Conservation (phyloP, 805 yeast species). For the Schwanniomyces polymorphus region DNA sequence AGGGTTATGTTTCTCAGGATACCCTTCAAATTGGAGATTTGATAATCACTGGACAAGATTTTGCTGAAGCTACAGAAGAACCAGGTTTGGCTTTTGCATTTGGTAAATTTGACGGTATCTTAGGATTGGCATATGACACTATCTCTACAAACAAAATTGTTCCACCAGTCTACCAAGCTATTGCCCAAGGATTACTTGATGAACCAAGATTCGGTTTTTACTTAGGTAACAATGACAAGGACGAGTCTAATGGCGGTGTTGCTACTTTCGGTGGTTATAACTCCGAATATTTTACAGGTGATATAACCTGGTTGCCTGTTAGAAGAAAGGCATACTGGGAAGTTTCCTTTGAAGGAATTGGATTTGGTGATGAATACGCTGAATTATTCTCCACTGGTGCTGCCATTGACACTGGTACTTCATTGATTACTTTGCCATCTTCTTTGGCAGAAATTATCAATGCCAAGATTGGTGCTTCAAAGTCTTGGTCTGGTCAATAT, state of each 20-base stretch:
- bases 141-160: slow-evolving; percentile 86
- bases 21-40: slow-evolving; percentile 79
- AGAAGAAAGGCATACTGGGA: slow-evolving; percentile 99
- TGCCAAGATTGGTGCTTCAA: slow-evolving; percentile 94
- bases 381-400: slow-evolving; percentile 84
- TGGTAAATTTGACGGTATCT: slow-evolving; percentile 97
- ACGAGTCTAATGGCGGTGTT: slow-evolving; percentile 76
- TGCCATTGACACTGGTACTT: slow-evolving; percentile 98
- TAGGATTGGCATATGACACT: slow-evolving; percentile 92
- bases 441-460: slow-evolving; percentile 94
- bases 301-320: slow-evolving; percentile 93
- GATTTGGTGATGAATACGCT: slow-evolving; percentile 91
- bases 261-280: slow-evolving; percentile 97
- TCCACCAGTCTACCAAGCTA: slow-evolving; percentile 93
- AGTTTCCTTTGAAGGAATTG: slow-evolving; percentile 87
- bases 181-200: slow-evolving; percentile 78
- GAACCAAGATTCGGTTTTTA: slow-evolving; percentile 85
- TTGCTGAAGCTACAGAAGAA: slow-evolving; percentile 96
- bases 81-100: slow-evolving; percentile 98
- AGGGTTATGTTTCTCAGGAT: slow-evolving; percentile 91
- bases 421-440: slow-evolving; percentile 91
- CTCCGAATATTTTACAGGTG: slow-evolving; percentile 70
- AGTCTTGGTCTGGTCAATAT: slow-evolving; percentile 98
- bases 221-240: slow-evolving; percentile 74
- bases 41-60: slow-evolving; percentile 82